Evolutionary conservation across 768 basidiomycete species (phyloP).

Genomic region (Auriscalpium orientale): DNA sequence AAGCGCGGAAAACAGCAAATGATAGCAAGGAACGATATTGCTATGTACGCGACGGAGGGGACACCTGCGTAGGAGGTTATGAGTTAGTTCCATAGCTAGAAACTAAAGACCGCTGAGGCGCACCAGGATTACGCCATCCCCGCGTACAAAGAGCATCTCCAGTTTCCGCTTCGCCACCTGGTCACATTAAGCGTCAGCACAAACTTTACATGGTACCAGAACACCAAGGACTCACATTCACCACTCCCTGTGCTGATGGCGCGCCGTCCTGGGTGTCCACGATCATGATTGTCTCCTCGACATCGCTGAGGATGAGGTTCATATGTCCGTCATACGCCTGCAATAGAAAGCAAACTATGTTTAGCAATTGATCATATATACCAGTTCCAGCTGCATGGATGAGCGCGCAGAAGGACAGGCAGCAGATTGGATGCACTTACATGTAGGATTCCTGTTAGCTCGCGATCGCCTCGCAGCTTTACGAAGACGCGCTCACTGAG

Average conservation of each 20-base stretch:
- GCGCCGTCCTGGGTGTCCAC: constrained; percentile 78
- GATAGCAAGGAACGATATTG: too few species aligned
- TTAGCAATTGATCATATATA: constrained; percentile 7
- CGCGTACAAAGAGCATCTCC: constrained; percentile 97
- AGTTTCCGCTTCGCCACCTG: constrained; percentile 90
- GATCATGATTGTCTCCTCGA: constrained; percentile 94
- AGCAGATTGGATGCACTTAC: constrained; percentile 40
- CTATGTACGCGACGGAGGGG: constrained; percentile 69
- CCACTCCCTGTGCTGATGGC: constrained; percentile 46
- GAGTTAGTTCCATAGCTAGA: constrained; percentile 5
- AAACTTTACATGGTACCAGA: not conserved
- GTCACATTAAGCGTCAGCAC: not conserved
- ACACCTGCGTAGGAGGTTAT: constrained; percentile 43
- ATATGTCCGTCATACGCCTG: constrained; percentile 99
- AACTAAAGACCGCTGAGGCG: constrained; percentile 20
- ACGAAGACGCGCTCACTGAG: constrained; percentile 97
- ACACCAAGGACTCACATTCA: constrained; percentile 43
- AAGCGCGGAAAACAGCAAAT: too few species aligned
- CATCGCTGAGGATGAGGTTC: constrained; percentile 97
- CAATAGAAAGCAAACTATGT: constrained; percentile 3
- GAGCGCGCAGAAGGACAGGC: constrained; percentile 5
- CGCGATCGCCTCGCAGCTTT: constrained; percentile 91
- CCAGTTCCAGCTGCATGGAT: not conserved
- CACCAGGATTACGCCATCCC: constrained; percentile 95
- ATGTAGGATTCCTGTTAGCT: constrained; percentile 87